phyloP scores from a whole-genome alignment of 2,329 filamentous ascomycete species.

The Colletotrichum zoysiae region DNA sequence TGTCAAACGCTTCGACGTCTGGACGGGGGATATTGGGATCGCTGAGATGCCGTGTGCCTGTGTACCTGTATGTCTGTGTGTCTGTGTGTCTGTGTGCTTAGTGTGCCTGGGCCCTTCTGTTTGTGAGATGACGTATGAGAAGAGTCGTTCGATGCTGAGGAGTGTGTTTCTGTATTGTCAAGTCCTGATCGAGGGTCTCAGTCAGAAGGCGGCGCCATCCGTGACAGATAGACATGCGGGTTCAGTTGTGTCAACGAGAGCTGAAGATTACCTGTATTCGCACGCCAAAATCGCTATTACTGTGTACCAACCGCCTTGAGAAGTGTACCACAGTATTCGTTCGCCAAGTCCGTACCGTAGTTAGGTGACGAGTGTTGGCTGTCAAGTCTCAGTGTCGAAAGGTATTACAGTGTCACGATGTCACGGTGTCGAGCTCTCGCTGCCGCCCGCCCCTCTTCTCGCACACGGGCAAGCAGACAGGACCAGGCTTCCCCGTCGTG shows the following conservation, averaged over 20 bases:
- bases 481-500: slow-evolving; percentile 1
- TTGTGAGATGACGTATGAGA: slow-evolving; percentile 14
- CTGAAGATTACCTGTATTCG: not conserved
- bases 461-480: not conserved
- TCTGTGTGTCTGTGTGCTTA: not conserved
- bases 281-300: not conserved
- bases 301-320: too few relatives aligned
- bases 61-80: not conserved
- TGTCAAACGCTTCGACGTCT: not conserved
- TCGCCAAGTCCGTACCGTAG: not conserved
- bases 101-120: not conserved
- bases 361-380: not conserved
- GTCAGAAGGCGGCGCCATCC: slow-evolving; percentile 14
- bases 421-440: slow-evolving; percentile 1
- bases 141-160: not conserved
- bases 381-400: not conserved
- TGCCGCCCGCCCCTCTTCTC: not conserved
- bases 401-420: not conserved
- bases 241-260: slow-evolving; percentile 13
- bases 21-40: not conserved
- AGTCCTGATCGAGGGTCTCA: slow-evolving; percentile 6
- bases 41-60: not conserved
- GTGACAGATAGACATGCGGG: slow-evolving; percentile 28
- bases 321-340: too few relatives aligned
- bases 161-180: not conserved